Evolutionary conservation across 2,329 filamentous ascomycete species (phyloP).

Genomic region (Sclerotinia nivalis): DNA sequence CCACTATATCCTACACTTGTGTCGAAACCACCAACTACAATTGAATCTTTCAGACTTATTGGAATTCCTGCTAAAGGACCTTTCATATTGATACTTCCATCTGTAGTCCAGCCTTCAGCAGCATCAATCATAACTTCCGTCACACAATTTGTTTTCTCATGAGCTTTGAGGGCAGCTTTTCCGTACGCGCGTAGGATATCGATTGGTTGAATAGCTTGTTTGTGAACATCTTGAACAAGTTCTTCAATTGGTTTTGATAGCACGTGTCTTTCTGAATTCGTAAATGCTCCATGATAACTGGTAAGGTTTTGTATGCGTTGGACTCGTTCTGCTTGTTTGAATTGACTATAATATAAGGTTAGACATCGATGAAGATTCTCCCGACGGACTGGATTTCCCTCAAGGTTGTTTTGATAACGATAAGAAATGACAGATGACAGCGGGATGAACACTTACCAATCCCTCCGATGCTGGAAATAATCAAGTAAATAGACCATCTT

Average conservation of each 20-base stretch:
- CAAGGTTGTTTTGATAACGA: constrained; percentile 7
- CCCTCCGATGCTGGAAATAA: constrained; percentile 41
- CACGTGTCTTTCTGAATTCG: constrained; percentile 63
- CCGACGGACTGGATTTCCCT: not conserved
- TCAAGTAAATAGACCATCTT: constrained; percentile 41
- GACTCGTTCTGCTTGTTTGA: constrained; percentile 76
- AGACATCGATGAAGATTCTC: constrained; percentile 31
- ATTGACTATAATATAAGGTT: constrained; percentile 55
- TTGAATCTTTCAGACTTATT: constrained; percentile 77
- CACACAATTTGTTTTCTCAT: constrained; percentile 83
- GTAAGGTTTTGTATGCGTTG: constrained; percentile 67
- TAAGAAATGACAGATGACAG: constrained; percentile 11
- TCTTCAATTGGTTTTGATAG: constrained; percentile 73
- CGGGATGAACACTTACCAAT: constrained; percentile 36
- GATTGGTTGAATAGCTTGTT: constrained; percentile 62
- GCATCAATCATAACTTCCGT: constrained; percentile 82
- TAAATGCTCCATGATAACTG: constrained; percentile 66
- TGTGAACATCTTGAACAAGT: constrained; percentile 76
- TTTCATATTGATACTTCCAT: constrained; percentile 65
- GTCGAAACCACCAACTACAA: constrained; percentile 83
- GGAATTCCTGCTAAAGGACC: constrained; percentile 87
- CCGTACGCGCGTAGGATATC: constrained; percentile 83
- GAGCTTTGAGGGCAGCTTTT: constrained; percentile 81
- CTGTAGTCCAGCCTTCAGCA: constrained; percentile 69
- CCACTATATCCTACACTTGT: constrained; percentile 77